Percentiles rank a stretch among this genome's conserved stretches.
These are phyloP conservation scores for Suillus sp. DNA, from an alignment of 768 basidiomycete genomes.

Conservation along the genomic window DNA sequence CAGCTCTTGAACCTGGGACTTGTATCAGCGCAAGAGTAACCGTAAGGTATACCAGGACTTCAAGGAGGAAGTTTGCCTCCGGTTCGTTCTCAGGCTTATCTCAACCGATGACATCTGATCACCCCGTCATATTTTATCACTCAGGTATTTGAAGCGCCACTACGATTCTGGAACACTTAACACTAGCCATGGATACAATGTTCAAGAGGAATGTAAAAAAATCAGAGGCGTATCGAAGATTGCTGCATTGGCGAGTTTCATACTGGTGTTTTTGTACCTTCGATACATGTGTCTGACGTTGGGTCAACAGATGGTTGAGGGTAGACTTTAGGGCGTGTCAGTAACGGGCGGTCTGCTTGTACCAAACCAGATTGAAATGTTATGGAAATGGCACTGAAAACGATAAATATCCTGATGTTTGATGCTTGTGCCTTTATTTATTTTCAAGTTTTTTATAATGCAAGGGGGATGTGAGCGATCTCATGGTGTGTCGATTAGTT, in stretches of 20 bases:
- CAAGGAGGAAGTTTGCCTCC: constrained; percentile 73
- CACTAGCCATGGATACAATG: constrained; percentile 53
- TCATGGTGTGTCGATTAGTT: background rate
- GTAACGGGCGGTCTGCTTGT: background rate
- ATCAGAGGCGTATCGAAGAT: constrained; percentile 52
- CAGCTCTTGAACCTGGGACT: background rate
- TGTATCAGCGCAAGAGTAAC: constrained; percentile 66
- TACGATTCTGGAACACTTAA: constrained; percentile 52
- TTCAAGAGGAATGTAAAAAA: constrained; percentile 64
- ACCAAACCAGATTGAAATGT: background rate
- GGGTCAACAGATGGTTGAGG: background rate
- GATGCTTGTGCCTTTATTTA: background rate
- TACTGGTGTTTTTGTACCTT: background rate
- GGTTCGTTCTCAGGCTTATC: constrained; percentile 37
- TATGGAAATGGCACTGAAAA: background rate
- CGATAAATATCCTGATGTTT: background rate
- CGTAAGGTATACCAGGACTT: constrained; percentile 78
- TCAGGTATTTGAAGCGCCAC: constrained; percentile 66
- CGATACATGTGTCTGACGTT: background rate
- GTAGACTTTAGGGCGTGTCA: background rate
- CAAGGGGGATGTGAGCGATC: constrained; percentile 25
- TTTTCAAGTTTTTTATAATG: background rate
- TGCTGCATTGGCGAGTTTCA: constrained; percentile 40
- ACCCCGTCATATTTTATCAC: background rate
- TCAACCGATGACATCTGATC: background rate